Conservation (phyloP, 345 rosid species). For the Eucalyptus tenuipes region DNA sequence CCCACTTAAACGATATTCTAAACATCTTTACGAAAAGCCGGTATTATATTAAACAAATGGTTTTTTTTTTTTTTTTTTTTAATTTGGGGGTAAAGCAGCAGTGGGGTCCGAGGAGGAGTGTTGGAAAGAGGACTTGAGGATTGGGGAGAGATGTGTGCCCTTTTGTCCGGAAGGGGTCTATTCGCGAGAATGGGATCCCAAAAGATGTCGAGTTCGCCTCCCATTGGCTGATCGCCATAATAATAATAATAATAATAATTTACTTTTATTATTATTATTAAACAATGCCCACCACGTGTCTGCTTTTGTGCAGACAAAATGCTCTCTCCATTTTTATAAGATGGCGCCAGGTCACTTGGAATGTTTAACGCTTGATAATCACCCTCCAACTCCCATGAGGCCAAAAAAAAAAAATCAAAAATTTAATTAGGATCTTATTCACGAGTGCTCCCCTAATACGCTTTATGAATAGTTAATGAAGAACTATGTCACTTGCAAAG, state of each 20-base stretch:
- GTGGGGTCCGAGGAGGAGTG: neutral
- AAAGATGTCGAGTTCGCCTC: neutral
- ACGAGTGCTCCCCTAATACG: neutral
- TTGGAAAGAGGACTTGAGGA: neutral
- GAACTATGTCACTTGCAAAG: neutral
- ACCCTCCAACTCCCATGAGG: neutral
- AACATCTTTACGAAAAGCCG: neutral
- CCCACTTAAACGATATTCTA: neutral
- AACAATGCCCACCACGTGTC: neutral
- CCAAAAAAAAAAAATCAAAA: neutral
- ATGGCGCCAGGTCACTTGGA: neutral
- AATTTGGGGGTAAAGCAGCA: neutral
- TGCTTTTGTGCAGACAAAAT: neutral
- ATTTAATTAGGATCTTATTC: neutral
- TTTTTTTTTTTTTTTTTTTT: neutral
- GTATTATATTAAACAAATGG: neutral
- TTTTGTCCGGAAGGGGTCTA: neutral
- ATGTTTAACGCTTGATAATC: neutral
- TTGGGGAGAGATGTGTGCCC: neutral
- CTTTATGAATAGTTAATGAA: neutral
- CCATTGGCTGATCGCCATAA: neutral
- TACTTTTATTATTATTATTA: too few species aligned
- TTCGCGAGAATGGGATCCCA: neutral
- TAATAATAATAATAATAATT: neutral
- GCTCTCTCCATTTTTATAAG: neutral